Evolutionary conservation across 2,329 filamentous ascomycete genomes (phyloP).

Genomic region (Sodiomyces alkalinus): DNA sequence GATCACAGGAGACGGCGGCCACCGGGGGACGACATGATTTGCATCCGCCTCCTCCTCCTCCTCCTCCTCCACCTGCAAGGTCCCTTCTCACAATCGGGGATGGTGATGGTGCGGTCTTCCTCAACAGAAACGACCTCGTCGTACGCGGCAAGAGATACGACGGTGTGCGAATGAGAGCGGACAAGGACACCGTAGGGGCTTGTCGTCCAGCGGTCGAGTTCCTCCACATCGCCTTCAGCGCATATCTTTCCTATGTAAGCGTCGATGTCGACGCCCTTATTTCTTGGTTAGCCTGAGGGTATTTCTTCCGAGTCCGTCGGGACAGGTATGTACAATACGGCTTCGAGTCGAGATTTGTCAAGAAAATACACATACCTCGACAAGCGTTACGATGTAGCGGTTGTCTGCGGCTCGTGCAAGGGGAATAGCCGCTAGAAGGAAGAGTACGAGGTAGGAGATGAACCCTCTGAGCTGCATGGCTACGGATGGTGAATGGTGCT

Average conservation of each 20-base stretch:
- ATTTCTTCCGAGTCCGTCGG: neutral
- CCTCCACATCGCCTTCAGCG: neutral
- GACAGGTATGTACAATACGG: neutral
- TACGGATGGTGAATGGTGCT: too few species aligned
- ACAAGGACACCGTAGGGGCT: conserved; percentile 4
- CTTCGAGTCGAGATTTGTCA: neutral
- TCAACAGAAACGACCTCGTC: conserved; percentile 3
- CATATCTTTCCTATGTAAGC: conserved; percentile 2
- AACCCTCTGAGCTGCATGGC: neutral
- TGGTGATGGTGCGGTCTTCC: neutral
- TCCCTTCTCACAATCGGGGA: neutral
- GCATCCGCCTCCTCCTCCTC: too few species aligned
- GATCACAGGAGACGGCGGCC: too few species aligned
- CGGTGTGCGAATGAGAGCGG: conserved; percentile 1
- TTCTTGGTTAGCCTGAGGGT: neutral
- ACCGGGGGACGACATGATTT: too few species aligned
- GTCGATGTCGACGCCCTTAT: conserved; percentile 1
- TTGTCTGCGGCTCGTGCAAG: conserved; percentile 1
- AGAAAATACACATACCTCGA: conserved; percentile 1
- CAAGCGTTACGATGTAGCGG: conserved; percentile 3
- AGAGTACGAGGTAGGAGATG: neutral
- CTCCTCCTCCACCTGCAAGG: neutral
- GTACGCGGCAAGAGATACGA: neutral
- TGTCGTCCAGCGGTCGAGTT: neutral
- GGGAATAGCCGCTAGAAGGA: too few species aligned